Base-by-base conservation (phyloP, 768 basidiomycete species). In the Pleurotus cornucopiae region DNA sequence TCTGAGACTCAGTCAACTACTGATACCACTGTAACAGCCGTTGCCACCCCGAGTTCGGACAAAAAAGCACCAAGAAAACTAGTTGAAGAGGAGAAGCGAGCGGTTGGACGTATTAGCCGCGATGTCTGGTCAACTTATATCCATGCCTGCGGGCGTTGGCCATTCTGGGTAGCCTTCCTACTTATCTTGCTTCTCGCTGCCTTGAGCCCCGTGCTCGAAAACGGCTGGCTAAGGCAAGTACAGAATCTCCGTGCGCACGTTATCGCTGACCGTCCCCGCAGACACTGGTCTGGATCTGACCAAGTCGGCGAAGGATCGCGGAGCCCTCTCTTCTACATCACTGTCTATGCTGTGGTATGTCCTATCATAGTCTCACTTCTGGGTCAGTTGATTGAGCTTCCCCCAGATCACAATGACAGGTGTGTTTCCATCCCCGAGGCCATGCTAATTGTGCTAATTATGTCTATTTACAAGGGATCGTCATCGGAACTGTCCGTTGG, bases 51-150 rank as follows among this genome's bases (percentile, higher is more conserved):
- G n/a, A 53, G 26, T 41, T 63, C 63, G 14, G 68, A 70, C 55
- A 82, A 77, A 66, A 89, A 84, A 64, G 64, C 76, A 1, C 88
- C 93, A 0, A 78, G 91, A 38, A 95, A 94, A 66, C 78, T 95
- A 46, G 74, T 95, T 5, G 93, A 96, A 62, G 90, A 91, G 63
- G 89, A 91, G 66, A 82, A 80, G 58, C 79, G 89, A n/a, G 88
- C 86, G 1, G 82, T 84, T 43, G 89, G 89, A 3, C 77, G 85
- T 46, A 88, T 92, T 53, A 70, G 79, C 47, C 71, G 76, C 56
- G 80, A 82, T 39, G 81, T 91, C 18, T 92, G 89, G 89, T 62
- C 69, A 43, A 76, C 76, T 0, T 87, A 87, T 58, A 67, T 86
- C 60, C 63, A 62, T 34, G 79, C 80, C 0, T 76, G 76, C 60